A percentile compares a stretch with the other conserved stretches of the same genome.
phyloP scores from a whole-genome alignment of 2,329 filamentous ascomycete genomes.

The Cladosporium sp. region DNA sequence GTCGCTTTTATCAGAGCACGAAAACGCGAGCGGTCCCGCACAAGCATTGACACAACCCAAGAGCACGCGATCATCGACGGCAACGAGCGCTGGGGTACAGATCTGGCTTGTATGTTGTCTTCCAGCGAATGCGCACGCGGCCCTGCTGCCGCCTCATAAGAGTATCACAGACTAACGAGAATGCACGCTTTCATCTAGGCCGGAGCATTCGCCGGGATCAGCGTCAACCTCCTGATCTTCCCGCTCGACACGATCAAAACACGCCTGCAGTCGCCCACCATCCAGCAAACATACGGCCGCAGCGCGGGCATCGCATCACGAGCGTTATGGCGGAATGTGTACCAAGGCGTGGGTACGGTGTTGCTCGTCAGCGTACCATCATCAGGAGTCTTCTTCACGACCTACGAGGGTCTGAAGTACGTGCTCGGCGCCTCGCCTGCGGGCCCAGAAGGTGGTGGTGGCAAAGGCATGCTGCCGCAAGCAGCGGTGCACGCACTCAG shows the following conservation, averaged over 20 bases:
- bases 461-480: no score
- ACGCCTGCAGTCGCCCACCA: neutral
- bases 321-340: neutral
- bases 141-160: neutral
- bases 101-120: neutral
- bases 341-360: neutral
- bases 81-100: neutral
- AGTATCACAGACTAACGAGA: no score
- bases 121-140: neutral
- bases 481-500: no score
- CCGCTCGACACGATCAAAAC: neutral
- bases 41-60: no score
- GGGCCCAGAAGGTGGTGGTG: neutral
- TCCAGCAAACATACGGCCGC: neutral
- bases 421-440: constrained; percentile 48
- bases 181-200: neutral
- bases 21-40: no score
- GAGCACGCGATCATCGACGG: neutral
- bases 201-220: neutral
- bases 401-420: neutral
- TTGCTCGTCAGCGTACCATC: neutral
- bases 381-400: constrained; percentile 1
- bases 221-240: neutral
- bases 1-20: no score
- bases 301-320: neutral